phyloP scores from a whole-genome alignment of 331 rosid genomes.

The Quercus tomentella region DNA sequence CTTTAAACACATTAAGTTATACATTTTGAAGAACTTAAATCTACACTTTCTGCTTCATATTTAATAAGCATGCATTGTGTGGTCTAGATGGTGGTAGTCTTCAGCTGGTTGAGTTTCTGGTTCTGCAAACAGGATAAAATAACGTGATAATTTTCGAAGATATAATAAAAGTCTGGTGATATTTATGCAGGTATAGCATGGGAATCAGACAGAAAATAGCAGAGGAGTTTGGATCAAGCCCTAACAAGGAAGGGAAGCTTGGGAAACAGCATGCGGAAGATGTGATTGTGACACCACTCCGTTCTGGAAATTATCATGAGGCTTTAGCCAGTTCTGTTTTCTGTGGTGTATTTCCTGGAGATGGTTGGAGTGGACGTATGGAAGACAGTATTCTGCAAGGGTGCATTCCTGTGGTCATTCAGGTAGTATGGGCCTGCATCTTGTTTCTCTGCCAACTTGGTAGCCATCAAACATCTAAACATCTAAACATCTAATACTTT shows the following conservation, averaged over 20 bases:
- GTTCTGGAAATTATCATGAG: constrained; percentile 54
- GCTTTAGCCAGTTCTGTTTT: constrained; percentile 74
- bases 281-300: constrained; percentile 63
- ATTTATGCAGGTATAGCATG: constrained; percentile 76
- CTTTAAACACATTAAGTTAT: not conserved
- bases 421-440: constrained; percentile 34
- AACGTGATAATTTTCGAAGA: constrained; percentile 2
- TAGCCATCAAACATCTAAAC: not conserved
- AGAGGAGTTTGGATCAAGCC: constrained; percentile 84
- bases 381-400: constrained; percentile 92
- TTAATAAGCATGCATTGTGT: not conserved
- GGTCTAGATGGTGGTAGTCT: not conserved
- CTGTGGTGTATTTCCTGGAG: constrained; percentile 91
- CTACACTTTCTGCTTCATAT: not conserved
- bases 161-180: constrained; percentile 1
- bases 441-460: not conserved
- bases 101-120: not conserved
- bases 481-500: not conserved
- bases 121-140: not conserved
- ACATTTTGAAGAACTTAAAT: not conserved
- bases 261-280: constrained; percentile 81
- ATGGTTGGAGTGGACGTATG: constrained; percentile 98
- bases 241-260: constrained; percentile 73
- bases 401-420: constrained; percentile 87
- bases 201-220: constrained; percentile 89